Base-by-base conservation (phyloP, 495 filamentous ascomycete genomes). In the Friedmanniomyces endolithicus region DNA sequence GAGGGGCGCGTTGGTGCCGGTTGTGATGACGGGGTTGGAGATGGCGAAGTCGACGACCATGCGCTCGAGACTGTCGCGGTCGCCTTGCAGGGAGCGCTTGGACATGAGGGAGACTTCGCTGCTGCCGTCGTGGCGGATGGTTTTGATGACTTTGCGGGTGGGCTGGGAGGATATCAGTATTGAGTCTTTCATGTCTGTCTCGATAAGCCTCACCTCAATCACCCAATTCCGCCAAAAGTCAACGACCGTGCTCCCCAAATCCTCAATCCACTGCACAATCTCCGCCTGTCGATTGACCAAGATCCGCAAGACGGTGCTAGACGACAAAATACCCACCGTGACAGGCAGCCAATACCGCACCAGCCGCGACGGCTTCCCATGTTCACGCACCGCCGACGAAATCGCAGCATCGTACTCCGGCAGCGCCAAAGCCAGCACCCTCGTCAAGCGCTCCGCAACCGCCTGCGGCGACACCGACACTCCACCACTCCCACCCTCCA, bases 181-280 rank as follows among this genome's bases (percentile, higher is more conserved):
- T n/a, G n/a, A n/a, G n/a, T n/a, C n/a, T n/a, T n/a, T n/a, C n/a
- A n/a, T n/a, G n/a, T n/a, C n/a, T n/a, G n/a, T n/a, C n/a, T n/a
- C n/a, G n/a, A n/a, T n/a, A n/a, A n/a, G n/a, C n/a, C 27, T 31
- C 27, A 31, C 27, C 27, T 89, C 83, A 19, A 98, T 70, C 16
- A 98, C 86, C 92, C 92, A 98, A 67, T 98, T 98, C 44, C 77
- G 70, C 84, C 87, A 95, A 63, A 98, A 98, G 65, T 95, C 92
- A 45, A 87, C 71, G 0, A 81, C 72, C 3, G 92, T 98, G 0
- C 71, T 63, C 9, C 86, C 88, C 20, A 94, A 69, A 55, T 89
- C 81, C 1, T 72, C 67, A 34, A 94, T 72, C 92, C 88, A 95
- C 39, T 75, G 72, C 22, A 84, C 53, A 19, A 98, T 79, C 46